Base-by-base conservation (phyloP, 1,284 basidiomycete species). In the Sphaerobolus stellatus region DNA sequence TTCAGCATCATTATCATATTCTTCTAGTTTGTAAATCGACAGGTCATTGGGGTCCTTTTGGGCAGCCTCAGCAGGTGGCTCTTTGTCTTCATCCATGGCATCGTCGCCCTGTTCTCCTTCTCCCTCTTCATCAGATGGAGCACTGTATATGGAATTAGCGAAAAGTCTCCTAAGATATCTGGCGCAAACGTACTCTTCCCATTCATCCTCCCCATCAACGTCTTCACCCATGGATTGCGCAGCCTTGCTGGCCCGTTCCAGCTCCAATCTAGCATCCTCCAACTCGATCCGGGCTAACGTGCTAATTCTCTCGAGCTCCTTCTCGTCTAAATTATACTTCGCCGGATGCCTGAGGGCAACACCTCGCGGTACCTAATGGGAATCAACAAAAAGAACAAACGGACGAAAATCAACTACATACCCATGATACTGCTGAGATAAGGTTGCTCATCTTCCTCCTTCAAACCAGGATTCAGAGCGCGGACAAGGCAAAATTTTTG, bases 311-410 rank as follows among this genome's bases (percentile, higher is more conserved):
- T 90, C 86, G 31, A 99, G 79, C 72, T 99, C 96, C 45, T 82
- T 76, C 64, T 97, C 92, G 68, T 98, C 93, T 40, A 99, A 83
- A 54, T 91, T 81, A 71, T 98, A 98, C 75, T 91, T 94, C 66
- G 78, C 74, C 4, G 97, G 96, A 64, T 94, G 82, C 58, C 80
- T 80, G 2, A 80, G 77, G 18, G 94, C 78, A 24, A 85, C 81
- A 9, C 96, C 95, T 56, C 91, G 82, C 59, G 84, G 86, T 36
- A 98, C 88, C 96, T 96, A 89, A 54, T 63, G 62, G 14, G 48
- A 74, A 16, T 16, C 20, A 13, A 28, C 7, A 11, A 20, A 40
- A 31, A 48, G 13, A 56, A 48, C 30, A 56, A 16, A 40, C 18
- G 3, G 20, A 44, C 25, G 33, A 33, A 16, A 31, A 24, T 40